Evolutionary conservation across 345 rosid species (phyloP).

Genomic region (Carallia pectinifolia): DNA sequence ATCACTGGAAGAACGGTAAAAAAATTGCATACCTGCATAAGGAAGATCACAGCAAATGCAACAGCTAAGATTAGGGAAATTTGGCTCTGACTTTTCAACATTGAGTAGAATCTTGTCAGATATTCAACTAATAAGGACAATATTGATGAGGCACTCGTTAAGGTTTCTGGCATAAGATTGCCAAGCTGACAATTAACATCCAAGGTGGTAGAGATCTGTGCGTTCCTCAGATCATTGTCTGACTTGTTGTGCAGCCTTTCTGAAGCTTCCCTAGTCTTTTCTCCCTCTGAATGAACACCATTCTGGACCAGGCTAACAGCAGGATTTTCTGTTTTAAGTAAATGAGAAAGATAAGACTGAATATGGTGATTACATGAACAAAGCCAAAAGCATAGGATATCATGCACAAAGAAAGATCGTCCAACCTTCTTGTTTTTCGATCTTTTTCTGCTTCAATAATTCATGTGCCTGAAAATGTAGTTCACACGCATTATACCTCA

Average conservation of each 20-base stretch:
- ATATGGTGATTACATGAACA: neutral
- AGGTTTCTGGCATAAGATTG: conserved; percentile 30
- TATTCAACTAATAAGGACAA: conserved; percentile 36
- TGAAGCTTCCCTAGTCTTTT: conserved; percentile 31
- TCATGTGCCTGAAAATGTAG: conserved; percentile 65
- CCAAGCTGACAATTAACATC: conserved; percentile 23
- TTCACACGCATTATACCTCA: neutral
- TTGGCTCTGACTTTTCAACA: conserved; percentile 52
- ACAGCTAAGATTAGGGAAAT: conserved; percentile 51
- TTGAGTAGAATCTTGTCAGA: conserved; percentile 36
- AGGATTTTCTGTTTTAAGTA: conserved; percentile 32
- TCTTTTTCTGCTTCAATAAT: conserved; percentile 63
- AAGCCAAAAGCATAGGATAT: neutral
- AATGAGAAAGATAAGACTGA: conserved; percentile 2
- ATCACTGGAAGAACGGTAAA: neutral
- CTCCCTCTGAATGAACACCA: conserved; percentile 30
- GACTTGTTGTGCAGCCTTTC: conserved; percentile 30
- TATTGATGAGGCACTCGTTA: conserved; percentile 17
- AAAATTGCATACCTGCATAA: conserved; percentile 74
- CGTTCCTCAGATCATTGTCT: conserved; percentile 20
- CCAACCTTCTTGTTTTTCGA: conserved; percentile 59
- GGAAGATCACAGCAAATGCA: conserved; percentile 71
- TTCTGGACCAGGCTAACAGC: conserved; percentile 26
- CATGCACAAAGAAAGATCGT: neutral
- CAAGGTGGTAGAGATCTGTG: conserved; percentile 25